Conservation (phyloP, 129 eudicot genomes). For the Artemisia argyi region DNA sequence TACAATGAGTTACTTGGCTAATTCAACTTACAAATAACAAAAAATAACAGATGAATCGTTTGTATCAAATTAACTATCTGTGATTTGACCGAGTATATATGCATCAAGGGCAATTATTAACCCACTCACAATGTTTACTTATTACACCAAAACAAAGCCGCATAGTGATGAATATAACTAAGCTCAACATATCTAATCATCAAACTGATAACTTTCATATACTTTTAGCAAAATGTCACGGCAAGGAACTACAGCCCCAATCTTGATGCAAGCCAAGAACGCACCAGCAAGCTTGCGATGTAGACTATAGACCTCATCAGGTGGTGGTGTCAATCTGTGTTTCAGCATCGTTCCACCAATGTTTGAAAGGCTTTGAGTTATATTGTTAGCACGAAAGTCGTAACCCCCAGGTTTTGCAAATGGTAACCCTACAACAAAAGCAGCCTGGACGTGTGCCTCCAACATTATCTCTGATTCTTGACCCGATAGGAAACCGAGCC, state of each 20-base stretch:
- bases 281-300: slow-evolving; percentile 98
- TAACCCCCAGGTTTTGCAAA: slow-evolving; percentile 73
- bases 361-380: slow-evolving; percentile 73
- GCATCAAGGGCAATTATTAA: slow-evolving; percentile 27
- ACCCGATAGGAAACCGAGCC: slow-evolving; percentile 89
- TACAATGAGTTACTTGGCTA: neutral
- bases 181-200: slow-evolving; percentile 29
- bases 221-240: slow-evolving; percentile 73
- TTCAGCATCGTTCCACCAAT: slow-evolving; percentile 90
- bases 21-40: neutral
- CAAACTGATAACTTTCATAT: slow-evolving; percentile 60
- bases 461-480: slow-evolving; percentile 83
- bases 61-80: slow-evolving; percentile 7
- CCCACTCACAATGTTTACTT: neutral
- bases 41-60: neutral
- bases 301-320: slow-evolving; percentile 94
- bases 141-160: neutral
- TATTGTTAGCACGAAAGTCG: slow-evolving; percentile 78
- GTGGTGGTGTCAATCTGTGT: slow-evolving; percentile 95
- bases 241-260: slow-evolving; percentile 90
- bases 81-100: slow-evolving; percentile 12
- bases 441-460: slow-evolving; percentile 95
- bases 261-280: slow-evolving; percentile 90
- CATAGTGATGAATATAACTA: neutral
- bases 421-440: slow-evolving; percentile 88